These are phyloP conservation scores for Aegle marmelos DNA, from an alignment of 345 rosid genomes.

Conservation along the genomic window DNA sequence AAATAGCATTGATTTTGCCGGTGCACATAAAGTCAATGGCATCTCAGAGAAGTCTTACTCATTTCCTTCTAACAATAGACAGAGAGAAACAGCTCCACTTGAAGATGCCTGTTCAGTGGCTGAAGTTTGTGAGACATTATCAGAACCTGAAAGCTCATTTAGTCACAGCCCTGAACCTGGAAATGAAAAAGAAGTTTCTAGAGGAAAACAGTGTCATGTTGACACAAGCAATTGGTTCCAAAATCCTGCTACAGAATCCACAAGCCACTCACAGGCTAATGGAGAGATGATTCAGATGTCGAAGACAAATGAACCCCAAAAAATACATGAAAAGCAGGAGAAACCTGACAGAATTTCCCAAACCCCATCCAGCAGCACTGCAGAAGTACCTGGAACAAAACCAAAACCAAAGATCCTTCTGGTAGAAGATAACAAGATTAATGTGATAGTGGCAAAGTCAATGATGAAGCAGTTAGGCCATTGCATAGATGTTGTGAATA, in stretches of 20 bases:
- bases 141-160: conserved; percentile 48
- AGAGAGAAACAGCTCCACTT: conserved; percentile 34
- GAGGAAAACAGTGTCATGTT: conserved; percentile 15
- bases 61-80: conserved; percentile 37
- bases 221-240: conserved; percentile 14
- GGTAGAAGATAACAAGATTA: conserved; percentile 94
- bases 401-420: conserved; percentile 81
- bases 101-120: conserved; percentile 58
- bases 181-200: conserved; percentile 20
- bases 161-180: conserved; percentile 37
- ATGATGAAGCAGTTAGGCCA: conserved; percentile 94
- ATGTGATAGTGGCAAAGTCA: conserved; percentile 74
- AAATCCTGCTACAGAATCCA: conserved; percentile 13
- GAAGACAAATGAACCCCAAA: conserved; percentile 31
- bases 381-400: conserved; percentile 26
- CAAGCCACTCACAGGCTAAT: conserved; percentile 34
- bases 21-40: conserved; percentile 37
- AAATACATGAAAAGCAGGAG: conserved; percentile 35
- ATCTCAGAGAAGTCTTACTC: conserved; percentile 34
- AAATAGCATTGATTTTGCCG: conserved; percentile 27
- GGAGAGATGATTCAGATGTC: conserved; percentile 25
- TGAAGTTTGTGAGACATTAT: conserved; percentile 37
- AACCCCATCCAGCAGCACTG: conserved; percentile 16
- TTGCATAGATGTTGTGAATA: conserved; percentile 66
- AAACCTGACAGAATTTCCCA: conserved; percentile 28